phyloP scores from a whole-genome alignment of 176 grass and related monocot species.

The Zoysia pacifica region DNA sequence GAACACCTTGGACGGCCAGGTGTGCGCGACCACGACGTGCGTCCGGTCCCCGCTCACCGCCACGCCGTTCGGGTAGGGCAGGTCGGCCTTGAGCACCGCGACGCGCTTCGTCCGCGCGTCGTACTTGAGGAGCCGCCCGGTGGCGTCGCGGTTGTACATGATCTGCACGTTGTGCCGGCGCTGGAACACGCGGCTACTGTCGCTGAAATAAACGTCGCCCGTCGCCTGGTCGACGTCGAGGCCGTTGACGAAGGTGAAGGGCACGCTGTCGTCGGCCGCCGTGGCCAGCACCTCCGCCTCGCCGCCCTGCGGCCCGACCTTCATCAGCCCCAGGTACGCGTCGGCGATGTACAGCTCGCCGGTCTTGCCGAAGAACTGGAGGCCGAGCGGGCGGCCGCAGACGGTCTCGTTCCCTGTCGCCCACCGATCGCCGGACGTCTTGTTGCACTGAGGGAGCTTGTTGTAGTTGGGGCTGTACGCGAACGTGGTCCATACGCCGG shows the following conservation, averaged over 20 bases:
- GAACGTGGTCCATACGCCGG: conserved; percentile 46
- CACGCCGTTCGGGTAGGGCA: neutral
- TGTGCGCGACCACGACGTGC: neutral
- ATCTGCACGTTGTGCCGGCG: neutral
- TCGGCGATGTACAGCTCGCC: neutral
- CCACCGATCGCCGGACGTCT: too few relatives aligned
- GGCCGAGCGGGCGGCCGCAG: neutral
- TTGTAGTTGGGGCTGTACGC: conserved; percentile 43
- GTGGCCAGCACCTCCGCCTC: neutral
- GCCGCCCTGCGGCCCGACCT: neutral
- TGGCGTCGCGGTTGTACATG: neutral
- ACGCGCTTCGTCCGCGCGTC: neutral
- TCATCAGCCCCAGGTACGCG: neutral
- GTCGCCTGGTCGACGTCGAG: neutral
- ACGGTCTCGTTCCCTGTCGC: neutral
- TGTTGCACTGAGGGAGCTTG: neutral
- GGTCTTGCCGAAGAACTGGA: neutral
- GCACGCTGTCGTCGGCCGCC: neutral
- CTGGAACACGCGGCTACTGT: neutral
- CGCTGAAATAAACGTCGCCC: neutral
- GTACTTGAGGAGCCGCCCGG: neutral
- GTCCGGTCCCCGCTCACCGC: neutral
- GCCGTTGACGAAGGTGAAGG: neutral
- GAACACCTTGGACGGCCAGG: neutral
- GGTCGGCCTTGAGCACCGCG: neutral